phyloP scores from a whole-genome alignment of 108 stramenopile genomes.

The Cyclotella kingstonii region DNA sequence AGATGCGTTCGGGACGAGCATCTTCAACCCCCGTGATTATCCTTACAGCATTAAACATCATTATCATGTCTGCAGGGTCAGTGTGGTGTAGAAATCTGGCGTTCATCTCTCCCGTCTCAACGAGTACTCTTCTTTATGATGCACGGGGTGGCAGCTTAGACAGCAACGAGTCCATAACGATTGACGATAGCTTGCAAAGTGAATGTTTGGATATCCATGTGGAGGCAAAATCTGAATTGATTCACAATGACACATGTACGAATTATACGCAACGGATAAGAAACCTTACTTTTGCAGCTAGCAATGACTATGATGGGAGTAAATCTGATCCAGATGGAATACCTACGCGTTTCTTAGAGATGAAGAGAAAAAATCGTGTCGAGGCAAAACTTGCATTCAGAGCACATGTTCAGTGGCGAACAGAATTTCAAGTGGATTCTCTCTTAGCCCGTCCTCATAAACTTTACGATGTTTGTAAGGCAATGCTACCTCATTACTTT shows the following conservation, averaged over 20 bases:
- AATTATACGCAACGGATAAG: background rate
- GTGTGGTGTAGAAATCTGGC: too few species aligned
- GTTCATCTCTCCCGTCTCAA: too few species aligned
- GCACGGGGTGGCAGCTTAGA: too few species aligned
- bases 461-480: slow-evolving; percentile 68
- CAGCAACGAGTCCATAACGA: too few species aligned
- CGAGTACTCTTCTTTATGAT: too few species aligned
- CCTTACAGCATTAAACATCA: too few species aligned
- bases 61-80: too few species aligned
- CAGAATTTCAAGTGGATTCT: slow-evolving; percentile 54
- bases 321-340: slow-evolving; percentile 69
- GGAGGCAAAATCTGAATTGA: background rate
- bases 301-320: slow-evolving; percentile 57
- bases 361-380: slow-evolving; percentile 61
- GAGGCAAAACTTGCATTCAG: slow-evolving; percentile 52
- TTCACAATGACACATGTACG: background rate
- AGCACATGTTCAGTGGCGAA: slow-evolving; percentile 61
- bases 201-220: background rate
- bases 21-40: too few species aligned
- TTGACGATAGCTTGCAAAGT: too few species aligned
- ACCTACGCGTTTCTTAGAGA: slow-evolving; percentile 60
- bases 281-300: slow-evolving; percentile 40
- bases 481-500: slow-evolving; percentile 61
- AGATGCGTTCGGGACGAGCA: too few species aligned
- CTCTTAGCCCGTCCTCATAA: slow-evolving; percentile 60